A percentile compares a stretch with the other conserved stretches of the same genome.
Evolutionary conservation across 768 basidiomycete species (phyloP).

Genomic region (Cubamyces sp.): DNA sequence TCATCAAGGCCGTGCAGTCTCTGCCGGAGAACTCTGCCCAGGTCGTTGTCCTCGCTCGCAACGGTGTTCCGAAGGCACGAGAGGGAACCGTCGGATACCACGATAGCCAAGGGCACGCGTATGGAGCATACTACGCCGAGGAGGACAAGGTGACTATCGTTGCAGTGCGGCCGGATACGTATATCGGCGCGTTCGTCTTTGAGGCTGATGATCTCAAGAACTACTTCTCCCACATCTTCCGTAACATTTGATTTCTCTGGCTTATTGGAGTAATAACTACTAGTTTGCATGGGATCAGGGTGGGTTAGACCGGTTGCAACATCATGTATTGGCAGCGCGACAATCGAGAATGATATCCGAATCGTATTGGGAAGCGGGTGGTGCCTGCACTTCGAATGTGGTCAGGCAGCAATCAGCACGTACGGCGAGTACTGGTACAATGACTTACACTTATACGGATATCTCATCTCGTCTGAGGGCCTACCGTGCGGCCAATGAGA

Average conservation of each 20-base stretch:
- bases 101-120: conserved; percentile 20
- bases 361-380: too few relatives aligned
- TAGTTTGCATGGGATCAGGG: not conserved
- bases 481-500: too few relatives aligned
- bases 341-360: too few relatives aligned
- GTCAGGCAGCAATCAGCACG: too few relatives aligned
- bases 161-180: conserved; percentile 23
- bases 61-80: not conserved
- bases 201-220: not conserved
- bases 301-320: too few relatives aligned
- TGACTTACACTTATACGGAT: too few relatives aligned
- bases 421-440: too few relatives aligned
- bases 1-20: not conserved
- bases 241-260: not conserved
- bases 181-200: conserved; percentile 19
- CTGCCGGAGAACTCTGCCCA: conserved; percentile 2
- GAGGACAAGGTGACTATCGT: conserved; percentile 5
- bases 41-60: conserved; percentile 1
- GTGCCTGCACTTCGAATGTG: too few relatives aligned
- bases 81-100: not conserved
- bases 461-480: too few relatives aligned
- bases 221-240: conserved; percentile 10
- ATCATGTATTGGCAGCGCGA: too few relatives aligned
- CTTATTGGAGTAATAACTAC: not conserved
- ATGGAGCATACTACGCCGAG: conserved; percentile 9